Evolutionary conservation across 2,329 filamentous ascomycete genomes (phyloP), one percentile per base, ranked within the genome.

Genomic region (Aotearoamyces nothofagi): DNA sequence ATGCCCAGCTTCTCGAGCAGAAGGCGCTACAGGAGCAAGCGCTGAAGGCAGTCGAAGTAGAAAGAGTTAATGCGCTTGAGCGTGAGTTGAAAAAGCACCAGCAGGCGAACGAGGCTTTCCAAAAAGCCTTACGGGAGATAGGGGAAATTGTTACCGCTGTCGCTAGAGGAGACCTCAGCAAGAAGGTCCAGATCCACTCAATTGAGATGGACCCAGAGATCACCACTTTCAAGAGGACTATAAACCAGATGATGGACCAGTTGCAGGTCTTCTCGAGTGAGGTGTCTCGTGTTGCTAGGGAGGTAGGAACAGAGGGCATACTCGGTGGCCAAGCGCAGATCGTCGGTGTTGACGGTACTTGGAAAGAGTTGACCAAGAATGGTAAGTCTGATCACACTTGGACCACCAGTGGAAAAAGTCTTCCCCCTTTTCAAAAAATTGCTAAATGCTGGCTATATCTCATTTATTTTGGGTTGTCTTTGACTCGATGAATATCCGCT

Each of bases 181-280:
- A 93, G 64, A 92, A 93, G 58, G 87, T 94, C 38, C 73, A 87
- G 46, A 92, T 96, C 53, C 90, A 94, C 51, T 80, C 81, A 4
- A 78, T 92, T 41, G 87, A 96, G 59, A 90, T 94, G 78, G 87
- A 96, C 63, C 84, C 86, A 15, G 87, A 96, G 63, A 96, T 96
- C 47, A 90, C 84, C 15, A 86, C 83, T 7, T 96, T 96, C 63
- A 96, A 96, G 59, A 77, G 83, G 45, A 94, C 87, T 37, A 96
- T 96, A 60, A 96, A 96, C 53, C 92, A 81, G 41, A 96, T 96
- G 87, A 92, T 96, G 72, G 87, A 96, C 50, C 87, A 94, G 55
- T 66, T 96, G 34, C 86, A 94, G 51, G 81, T 92, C 35, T 96
- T 96, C 54, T 87, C 87, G 39, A 92, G 82, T 54, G 86, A 96